A percentile compares a stretch with the other conserved stretches of the same genome.
Evolutionary conservation across 2,329 filamentous ascomycete species (phyloP).

Genomic region (Sporothrix variecibatus): DNA sequence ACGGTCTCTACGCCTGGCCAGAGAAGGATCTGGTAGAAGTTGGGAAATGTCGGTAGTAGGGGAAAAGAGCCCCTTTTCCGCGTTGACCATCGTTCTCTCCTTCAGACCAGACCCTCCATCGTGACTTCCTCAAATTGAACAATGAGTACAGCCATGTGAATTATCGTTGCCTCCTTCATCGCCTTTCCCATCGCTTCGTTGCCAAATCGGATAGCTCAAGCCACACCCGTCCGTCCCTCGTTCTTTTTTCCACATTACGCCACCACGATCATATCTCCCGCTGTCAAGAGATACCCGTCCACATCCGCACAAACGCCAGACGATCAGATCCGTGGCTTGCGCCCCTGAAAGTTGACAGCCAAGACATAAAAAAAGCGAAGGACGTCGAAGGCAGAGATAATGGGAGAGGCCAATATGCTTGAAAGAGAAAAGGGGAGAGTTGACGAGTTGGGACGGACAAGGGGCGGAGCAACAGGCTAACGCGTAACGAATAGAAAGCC

Average conservation of each 20-base stretch:
- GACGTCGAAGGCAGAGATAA: neutral
- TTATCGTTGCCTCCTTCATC: neutral
- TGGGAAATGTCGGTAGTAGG: no score
- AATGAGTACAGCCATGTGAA: no score
- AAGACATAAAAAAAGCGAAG: neutral
- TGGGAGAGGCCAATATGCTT: neutral
- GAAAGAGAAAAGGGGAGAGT: neutral
- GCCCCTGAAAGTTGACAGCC: neutral
- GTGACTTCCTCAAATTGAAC: no score
- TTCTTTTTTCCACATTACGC: neutral
- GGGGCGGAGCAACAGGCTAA: neutral
- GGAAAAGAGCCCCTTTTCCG: no score
- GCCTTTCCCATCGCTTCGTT: neutral
- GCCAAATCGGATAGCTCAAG: neutral
- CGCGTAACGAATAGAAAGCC: neutral
- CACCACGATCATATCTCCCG: neutral
- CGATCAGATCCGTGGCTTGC: neutral
- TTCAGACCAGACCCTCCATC: no score
- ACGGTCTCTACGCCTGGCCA: no score
- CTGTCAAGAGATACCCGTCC: neutral
- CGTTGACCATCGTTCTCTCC: no score
- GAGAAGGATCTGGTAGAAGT: no score
- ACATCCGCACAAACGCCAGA: neutral
- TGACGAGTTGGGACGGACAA: neutral
- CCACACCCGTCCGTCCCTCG: neutral